Base-by-base conservation (phyloP, 768 basidiomycete genomes). In the Amanita thiersii region DNA sequence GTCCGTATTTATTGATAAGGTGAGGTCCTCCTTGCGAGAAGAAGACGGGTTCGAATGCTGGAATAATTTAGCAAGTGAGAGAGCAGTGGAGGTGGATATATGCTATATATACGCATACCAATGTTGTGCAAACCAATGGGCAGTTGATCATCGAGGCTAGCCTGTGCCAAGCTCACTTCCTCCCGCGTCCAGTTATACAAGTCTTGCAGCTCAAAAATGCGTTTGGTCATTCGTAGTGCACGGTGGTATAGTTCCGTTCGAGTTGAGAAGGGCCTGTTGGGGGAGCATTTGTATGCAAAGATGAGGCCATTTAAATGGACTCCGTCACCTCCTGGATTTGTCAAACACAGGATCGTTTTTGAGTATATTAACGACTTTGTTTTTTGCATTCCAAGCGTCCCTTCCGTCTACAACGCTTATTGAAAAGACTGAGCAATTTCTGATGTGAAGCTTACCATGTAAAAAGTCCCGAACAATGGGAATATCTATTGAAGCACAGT, bases 31-130 rank as follows among this genome's bases (percentile, higher is more conserved):
- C 81, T 61, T 86, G 84, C 1, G 73, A 68, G 37, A 64, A 50
- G 40, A 87, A 70, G 9, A 87, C 77, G 2, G 85, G 84, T 39
- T 76, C 70, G 50, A 88, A 88, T 0, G 81, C 73, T 75, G 33
- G 2, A 19, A 35, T 24, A 24, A 18, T 28, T 28, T 28, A 26
- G 32, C 3, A 26, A 14, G 4, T 17, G 25, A 31, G n/a, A 64
- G 61, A 31, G 20, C 17, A 2, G 4, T 37, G 7, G 12, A 12
- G 12, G 26, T 28, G 9, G 32, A 15, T 35, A 25, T 46, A 32
- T 5, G 38, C 6, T 28, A 30, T 9, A 11, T 25, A n/a, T n/a
- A n/a, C n/a, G 49, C 67, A 3, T 46, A 70, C 71, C 70, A 15
- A 63, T 31, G 40, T 57, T 56, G 44, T 63, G 59, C 19, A 64